A percentile compares a stretch with the other conserved stretches of the same genome.
phyloP scores from a whole-genome alignment of 208 protist genomes.

The Phytomonas sp. region DNA sequence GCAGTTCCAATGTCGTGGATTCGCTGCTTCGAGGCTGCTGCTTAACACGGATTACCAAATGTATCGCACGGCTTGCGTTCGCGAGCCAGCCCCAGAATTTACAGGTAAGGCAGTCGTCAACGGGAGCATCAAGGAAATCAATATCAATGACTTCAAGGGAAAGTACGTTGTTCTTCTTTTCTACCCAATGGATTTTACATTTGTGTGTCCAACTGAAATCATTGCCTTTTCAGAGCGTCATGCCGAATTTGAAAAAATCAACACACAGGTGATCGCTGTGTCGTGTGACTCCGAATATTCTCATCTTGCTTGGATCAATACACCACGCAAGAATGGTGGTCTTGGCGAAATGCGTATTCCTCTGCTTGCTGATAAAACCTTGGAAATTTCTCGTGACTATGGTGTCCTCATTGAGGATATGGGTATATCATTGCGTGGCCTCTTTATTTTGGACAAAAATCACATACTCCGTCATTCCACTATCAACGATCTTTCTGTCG shows the following conservation, averaged over 20 bases:
- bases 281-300: slow-evolving; percentile 92
- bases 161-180: slow-evolving; percentile 95
- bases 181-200: slow-evolving; percentile 96
- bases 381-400: slow-evolving; percentile 91
- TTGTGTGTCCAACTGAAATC: slow-evolving; percentile 97
- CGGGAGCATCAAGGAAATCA: slow-evolving; percentile 91
- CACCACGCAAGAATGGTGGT: slow-evolving; percentile 92
- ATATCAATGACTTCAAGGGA: slow-evolving; percentile 85
- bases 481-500: slow-evolving; percentile 95
- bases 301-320: slow-evolving; percentile 95
- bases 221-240: slow-evolving; percentile 90
- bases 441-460: slow-evolving; percentile 95
- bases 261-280: slow-evolving; percentile 87
- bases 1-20: slow-evolving; percentile 23
- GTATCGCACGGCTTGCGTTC: slow-evolving; percentile 72
- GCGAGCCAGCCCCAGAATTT: slow-evolving; percentile 86
- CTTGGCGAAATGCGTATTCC: slow-evolving; percentile 95
- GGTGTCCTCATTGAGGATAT: slow-evolving; percentile 90
- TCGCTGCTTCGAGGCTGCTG: slow-evolving; percentile 36
- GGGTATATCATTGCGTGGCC: slow-evolving; percentile 83
- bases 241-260: slow-evolving; percentile 87
- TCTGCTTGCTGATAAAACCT: slow-evolving; percentile 93
- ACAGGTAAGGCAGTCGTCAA: slow-evolving; percentile 91
- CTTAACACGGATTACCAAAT: slow-evolving; percentile 80
- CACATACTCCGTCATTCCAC: slow-evolving; percentile 88